A percentile compares a stretch with the other conserved stretches of the same genome.
Conservation (phyloP, 352 stramenopile genomes). For the Phytophthora tubulina region DNA sequence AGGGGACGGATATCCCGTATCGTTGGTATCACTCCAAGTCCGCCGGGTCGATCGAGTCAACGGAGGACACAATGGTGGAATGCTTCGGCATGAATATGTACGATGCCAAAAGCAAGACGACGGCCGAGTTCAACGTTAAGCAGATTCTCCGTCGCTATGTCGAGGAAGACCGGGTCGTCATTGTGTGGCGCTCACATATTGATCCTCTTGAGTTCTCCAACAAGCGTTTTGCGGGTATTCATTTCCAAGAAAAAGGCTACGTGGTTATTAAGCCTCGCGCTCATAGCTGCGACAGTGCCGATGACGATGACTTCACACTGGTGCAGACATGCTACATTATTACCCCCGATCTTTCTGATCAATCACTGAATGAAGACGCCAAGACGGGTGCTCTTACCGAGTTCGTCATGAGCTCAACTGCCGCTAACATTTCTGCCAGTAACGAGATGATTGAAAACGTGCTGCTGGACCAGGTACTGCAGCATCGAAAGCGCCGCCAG, state of each 20-base stretch:
- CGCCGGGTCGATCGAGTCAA: constrained; percentile 36
- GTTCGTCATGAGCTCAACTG: constrained; percentile 44
- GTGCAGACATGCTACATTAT: constrained; percentile 54
- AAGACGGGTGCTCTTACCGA: constrained; percentile 45
- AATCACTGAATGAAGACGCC: constrained; percentile 35
- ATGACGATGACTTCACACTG: constrained; percentile 42
- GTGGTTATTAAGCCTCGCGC: constrained; percentile 43
- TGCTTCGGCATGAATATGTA: constrained; percentile 46
- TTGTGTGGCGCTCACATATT: constrained; percentile 66
- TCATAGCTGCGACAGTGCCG: constrained; percentile 12
- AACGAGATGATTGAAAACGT: constrained; percentile 52
- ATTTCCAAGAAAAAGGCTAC: constrained; percentile 49
- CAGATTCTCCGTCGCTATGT: constrained; percentile 44
- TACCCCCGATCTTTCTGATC: constrained; percentile 44
- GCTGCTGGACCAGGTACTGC: constrained; percentile 42
- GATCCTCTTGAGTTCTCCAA: constrained; percentile 60
- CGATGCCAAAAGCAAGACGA: constrained; percentile 43
- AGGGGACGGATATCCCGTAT: constrained; percentile 43
- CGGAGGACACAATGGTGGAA: constrained; percentile 49
- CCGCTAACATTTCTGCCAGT: constrained; percentile 44
- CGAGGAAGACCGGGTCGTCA: constrained; percentile 61
- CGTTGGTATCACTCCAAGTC: constrained; percentile 43
- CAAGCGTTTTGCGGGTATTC: constrained; percentile 48
- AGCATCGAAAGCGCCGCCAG: constrained; percentile 16
- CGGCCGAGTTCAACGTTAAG: constrained; percentile 44